Conservation (phyloP, 2,329 filamentous ascomycete species). For the Diaporthe destruens region DNA sequence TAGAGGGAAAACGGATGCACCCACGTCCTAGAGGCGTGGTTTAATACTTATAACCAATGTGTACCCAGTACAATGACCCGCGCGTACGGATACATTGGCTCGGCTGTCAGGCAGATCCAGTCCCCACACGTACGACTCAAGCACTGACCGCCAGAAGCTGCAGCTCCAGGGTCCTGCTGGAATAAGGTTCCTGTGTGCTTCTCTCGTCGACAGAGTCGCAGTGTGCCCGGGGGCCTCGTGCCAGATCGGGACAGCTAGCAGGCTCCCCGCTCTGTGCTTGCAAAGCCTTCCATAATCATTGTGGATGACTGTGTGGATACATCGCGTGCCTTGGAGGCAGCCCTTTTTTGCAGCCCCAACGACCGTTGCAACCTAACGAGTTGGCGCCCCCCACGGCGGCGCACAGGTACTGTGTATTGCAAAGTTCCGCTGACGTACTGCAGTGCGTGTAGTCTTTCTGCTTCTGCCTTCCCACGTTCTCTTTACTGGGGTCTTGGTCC, state of each 20-base stretch:
- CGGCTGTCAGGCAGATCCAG: constrained; percentile 32
- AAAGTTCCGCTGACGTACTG: constrained; percentile 20
- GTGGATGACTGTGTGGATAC: constrained; percentile 24
- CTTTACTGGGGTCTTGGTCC: constrained; percentile 24
- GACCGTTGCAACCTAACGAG: constrained; percentile 34
- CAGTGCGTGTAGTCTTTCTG: not conserved
- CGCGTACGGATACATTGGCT: constrained; percentile 5
- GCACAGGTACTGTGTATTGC: not conserved
- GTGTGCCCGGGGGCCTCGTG: constrained; percentile 21
- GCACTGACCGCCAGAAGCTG: constrained; percentile 31
- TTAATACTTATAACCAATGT: too few species aligned
- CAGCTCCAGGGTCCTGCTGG: constrained; percentile 31
- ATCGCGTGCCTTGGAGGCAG: constrained; percentile 20
- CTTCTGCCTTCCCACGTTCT: constrained; percentile 19
- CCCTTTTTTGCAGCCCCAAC: constrained; percentile 7
- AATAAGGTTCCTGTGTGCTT: constrained; percentile 34
- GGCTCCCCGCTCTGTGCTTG: constrained; percentile 31
- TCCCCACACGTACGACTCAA: constrained; percentile 35
- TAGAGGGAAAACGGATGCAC: too few species aligned
- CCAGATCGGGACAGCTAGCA: constrained; percentile 34
- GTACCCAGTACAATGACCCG: constrained; percentile 15
- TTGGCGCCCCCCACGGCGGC: constrained; percentile 26
- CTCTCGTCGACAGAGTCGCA: constrained; percentile 26
- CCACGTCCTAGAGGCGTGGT: too few species aligned
- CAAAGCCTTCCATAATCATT: constrained; percentile 30